Conservation (phyloP, 164 flowering plant genomes). For the Pachysandra terminalis region DNA sequence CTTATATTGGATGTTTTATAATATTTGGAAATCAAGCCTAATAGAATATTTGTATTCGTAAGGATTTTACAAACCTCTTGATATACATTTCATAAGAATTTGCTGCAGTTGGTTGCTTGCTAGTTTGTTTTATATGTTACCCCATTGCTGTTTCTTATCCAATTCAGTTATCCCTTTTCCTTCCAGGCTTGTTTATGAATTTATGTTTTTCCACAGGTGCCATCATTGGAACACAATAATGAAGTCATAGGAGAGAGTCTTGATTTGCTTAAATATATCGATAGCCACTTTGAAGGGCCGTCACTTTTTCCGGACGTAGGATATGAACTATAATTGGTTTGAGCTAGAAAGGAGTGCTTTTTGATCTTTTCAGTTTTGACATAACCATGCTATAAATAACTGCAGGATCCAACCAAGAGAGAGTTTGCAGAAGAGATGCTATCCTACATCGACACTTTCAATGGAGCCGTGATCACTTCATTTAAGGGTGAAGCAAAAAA, state of each 20-base stretch:
- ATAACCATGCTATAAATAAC: neutral
- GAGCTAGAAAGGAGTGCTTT: too few species aligned
- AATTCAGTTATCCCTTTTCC: too few species aligned
- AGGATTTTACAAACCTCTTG: too few species aligned
- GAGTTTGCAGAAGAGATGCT: slow-evolving; percentile 77
- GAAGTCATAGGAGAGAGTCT: slow-evolving; percentile 81
- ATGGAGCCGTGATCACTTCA: slow-evolving; percentile 29
- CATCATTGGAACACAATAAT: slow-evolving; percentile 78
- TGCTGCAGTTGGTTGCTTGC: too few species aligned
- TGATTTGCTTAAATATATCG: slow-evolving; percentile 75
- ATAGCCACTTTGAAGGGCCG: slow-evolving; percentile 78
- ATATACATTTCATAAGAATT: too few species aligned
- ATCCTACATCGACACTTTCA: slow-evolving; percentile 51
- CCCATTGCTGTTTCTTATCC: neutral
- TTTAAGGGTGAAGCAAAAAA: slow-evolving; percentile 44
- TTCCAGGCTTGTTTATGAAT: neutral
- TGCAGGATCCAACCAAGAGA: slow-evolving; percentile 68
- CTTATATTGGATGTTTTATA: too few species aligned
- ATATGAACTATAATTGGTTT: too few species aligned
- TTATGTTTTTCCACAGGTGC: slow-evolving; percentile 54
- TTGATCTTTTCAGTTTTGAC: neutral
- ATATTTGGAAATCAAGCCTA: too few species aligned
- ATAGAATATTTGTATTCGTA: too few species aligned
- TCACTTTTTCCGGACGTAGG: slow-evolving; percentile 70
- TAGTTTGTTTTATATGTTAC: too few species aligned